phyloP scores from a whole-genome alignment of 345 rosid species.

The Rhizophora mangle region DNA sequence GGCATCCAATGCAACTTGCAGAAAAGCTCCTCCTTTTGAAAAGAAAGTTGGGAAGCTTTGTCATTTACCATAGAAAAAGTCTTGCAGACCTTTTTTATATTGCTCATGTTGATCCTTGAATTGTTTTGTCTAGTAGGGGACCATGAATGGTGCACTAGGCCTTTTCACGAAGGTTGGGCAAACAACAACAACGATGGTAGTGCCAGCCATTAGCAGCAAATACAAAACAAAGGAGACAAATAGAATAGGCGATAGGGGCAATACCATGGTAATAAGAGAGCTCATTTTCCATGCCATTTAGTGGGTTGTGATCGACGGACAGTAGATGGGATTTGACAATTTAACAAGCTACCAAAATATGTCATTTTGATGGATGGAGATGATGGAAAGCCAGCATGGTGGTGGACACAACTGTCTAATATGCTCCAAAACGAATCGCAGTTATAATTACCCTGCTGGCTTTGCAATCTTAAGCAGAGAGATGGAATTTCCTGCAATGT shows the following conservation, averaged over 20 bases:
- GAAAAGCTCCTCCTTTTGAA: slow-evolving; percentile 1
- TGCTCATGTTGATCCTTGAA: slow-evolving; percentile 31
- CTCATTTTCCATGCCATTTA: not conserved
- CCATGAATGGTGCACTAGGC: slow-evolving; percentile 36
- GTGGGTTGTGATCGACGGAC: not conserved
- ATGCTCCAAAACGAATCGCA: not conserved
- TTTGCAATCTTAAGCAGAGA: no score
- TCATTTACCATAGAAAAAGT: not conserved
- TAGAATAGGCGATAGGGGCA: slow-evolving; percentile 1
- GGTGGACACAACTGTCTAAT: not conserved
- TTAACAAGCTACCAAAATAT: not conserved
- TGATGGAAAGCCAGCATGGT: slow-evolving; percentile 7
- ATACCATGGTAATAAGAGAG: not conserved
- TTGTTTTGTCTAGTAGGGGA: slow-evolving; percentile 37
- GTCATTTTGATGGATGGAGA: slow-evolving; percentile 5
- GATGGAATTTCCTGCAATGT: no score
- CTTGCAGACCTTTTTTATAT: not conserved
- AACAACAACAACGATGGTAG: slow-evolving; percentile 21
- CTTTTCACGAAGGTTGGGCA: not conserved
- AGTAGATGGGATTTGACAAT: not conserved
- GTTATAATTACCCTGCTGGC: no score
- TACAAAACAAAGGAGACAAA: slow-evolving; percentile 22
- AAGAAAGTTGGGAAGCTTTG: not conserved
- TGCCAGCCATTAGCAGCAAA: slow-evolving; percentile 24
- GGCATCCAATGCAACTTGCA: slow-evolving; percentile 3